Evolutionary conservation across 768 basidiomycete genomes (phyloP).

Genomic region (Rhizopogon sp.): DNA sequence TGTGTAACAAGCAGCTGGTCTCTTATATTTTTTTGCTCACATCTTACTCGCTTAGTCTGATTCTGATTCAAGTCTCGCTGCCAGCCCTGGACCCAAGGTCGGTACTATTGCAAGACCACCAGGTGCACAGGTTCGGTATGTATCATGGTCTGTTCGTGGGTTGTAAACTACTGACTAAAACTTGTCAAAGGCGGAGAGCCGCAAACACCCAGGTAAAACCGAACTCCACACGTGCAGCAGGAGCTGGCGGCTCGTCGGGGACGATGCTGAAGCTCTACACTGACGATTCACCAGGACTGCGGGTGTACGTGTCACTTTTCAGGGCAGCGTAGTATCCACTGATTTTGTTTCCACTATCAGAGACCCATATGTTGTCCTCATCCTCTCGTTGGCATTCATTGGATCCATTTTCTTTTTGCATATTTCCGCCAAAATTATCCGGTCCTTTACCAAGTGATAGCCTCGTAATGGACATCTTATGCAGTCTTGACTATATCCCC

Average conservation of each 20-base stretch:
- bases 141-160: constrained; percentile 8
- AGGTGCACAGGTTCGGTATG: constrained; percentile 78
- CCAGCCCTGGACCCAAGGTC: constrained; percentile 28
- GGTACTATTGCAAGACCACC: constrained; percentile 65
- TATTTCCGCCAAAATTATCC: constrained; percentile 92
- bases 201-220: constrained; percentile 64
- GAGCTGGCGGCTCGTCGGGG: constrained; percentile 93
- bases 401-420: constrained; percentile 99
- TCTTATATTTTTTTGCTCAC: neutral
- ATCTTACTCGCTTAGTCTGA: constrained; percentile 51
- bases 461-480: constrained; percentile 4
- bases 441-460: constrained; percentile 76
- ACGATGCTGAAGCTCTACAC: constrained; percentile 99
- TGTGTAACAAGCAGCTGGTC: neutral
- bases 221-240: constrained; percentile 85
- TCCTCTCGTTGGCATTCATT: constrained; percentile 94
- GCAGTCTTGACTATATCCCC: neutral
- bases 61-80: constrained; percentile 56
- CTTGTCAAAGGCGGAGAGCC: constrained; percentile 60
- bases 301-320: constrained; percentile 69
- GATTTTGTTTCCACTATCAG: constrained; percentile 33
- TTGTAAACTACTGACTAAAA: neutral
- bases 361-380: constrained; percentile 94
- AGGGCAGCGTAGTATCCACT: neutral
- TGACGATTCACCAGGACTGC: constrained; percentile 93